phyloP scores from a whole-genome alignment of 129 eudicot genomes.

The Artemisia argyi region DNA sequence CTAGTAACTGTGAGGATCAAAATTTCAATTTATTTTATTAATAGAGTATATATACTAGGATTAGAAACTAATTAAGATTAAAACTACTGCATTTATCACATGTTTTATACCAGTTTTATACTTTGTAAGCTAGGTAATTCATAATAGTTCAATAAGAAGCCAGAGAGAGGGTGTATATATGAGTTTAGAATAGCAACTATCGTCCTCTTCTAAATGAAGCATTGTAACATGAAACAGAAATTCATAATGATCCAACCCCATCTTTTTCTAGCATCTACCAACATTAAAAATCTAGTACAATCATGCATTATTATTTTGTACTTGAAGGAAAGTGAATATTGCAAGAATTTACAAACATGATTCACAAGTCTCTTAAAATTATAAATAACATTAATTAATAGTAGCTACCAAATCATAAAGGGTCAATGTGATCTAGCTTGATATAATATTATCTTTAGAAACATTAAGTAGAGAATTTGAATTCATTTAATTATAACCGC shows the following conservation, averaged over 20 bases:
- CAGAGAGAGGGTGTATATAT: background rate
- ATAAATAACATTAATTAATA: constrained; percentile 8
- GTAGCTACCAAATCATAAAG: constrained; percentile 25
- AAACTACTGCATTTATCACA: background rate
- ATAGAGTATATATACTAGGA: background rate
- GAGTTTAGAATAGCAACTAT: background rate
- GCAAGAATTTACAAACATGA: constrained; percentile 19
- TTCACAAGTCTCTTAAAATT: constrained; percentile 18
- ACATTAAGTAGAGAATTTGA: background rate
- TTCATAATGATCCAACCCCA: constrained; percentile 9
- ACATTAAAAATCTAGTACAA: constrained; percentile 25
- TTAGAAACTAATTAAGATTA: background rate
- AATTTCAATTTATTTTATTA: background rate
- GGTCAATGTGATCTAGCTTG: constrained; percentile 16
- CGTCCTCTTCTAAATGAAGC: constrained; percentile 15
- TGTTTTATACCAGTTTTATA: background rate
- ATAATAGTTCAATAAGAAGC: background rate
- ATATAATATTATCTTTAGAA: constrained; percentile 18
- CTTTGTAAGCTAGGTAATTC: constrained; percentile 1
- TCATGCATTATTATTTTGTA: constrained; percentile 19
- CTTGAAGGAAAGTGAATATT: background rate
- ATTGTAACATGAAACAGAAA: constrained; percentile 12
- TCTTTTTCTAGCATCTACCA: constrained; percentile 34
- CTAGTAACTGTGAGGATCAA: background rate
- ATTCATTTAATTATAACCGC: background rate